phyloP scores from a whole-genome alignment of 2,329 filamentous ascomycete genomes.

The Tolypocladium tropicale region DNA sequence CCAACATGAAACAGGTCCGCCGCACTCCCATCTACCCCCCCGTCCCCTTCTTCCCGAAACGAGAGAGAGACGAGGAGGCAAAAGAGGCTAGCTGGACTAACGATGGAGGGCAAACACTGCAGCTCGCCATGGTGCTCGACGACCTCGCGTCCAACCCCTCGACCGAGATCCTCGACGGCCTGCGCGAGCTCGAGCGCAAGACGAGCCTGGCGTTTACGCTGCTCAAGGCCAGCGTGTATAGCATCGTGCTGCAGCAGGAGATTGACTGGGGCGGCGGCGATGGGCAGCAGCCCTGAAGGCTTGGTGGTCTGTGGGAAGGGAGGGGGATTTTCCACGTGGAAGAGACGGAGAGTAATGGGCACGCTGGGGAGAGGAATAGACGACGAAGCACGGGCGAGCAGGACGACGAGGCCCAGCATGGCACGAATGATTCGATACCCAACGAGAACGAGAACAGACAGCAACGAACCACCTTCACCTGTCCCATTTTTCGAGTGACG shows the following conservation, averaged over 20 bases:
- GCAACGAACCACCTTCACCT: not conserved
- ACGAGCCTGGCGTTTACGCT: slow-evolving; percentile 91
- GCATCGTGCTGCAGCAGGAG: slow-evolving; percentile 96
- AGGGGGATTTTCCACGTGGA: too few relatives aligned
- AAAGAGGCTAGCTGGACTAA: too few relatives aligned
- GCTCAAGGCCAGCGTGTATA: slow-evolving; percentile 96
- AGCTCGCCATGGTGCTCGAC: slow-evolving; percentile 49
- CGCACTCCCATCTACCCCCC: not conserved
- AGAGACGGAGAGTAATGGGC: slow-evolving; percentile 14
- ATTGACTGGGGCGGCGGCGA: slow-evolving; percentile 59
- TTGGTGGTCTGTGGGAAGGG: not conserved
- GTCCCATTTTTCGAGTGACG: not conserved
- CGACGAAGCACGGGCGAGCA: too few relatives aligned
- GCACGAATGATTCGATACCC: not conserved
- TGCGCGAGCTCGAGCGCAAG: slow-evolving; percentile 85
- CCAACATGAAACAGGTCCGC: slow-evolving; percentile 80
- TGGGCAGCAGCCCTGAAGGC: slow-evolving; percentile 18
- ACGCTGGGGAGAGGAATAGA: not conserved
- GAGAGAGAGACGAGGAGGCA: too few relatives aligned
- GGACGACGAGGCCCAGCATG: not conserved
- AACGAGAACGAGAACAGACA: not conserved
- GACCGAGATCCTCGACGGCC: slow-evolving; percentile 73
- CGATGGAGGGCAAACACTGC: not conserved
- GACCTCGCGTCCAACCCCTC: slow-evolving; percentile 61
- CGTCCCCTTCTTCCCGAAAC: not conserved